Percentiles rank a stretch among this genome's conserved stretches.
phyloP scores from a whole-genome alignment of 2,329 filamentous ascomycete genomes.

The Diaporthe ilicicola region DNA sequence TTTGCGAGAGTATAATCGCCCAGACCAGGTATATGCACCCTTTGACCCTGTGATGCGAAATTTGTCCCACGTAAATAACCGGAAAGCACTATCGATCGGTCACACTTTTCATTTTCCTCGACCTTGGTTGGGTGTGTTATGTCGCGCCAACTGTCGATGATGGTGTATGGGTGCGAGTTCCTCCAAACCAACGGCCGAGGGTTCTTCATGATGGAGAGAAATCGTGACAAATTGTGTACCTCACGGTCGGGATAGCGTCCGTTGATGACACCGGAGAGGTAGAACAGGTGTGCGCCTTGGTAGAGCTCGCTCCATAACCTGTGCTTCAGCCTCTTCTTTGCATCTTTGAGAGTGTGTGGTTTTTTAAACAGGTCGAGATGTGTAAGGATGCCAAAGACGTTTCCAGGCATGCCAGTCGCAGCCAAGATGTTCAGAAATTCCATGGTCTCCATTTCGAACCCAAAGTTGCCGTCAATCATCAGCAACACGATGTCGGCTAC shows the following conservation, averaged over 20 bases:
- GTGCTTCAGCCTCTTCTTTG: conserved; percentile 96
- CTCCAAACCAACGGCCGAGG: conserved; percentile 95
- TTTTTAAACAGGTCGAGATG: conserved; percentile 96
- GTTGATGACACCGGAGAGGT: conserved; percentile 95
- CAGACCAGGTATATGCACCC: conserved; percentile 91
- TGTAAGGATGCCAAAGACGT: conserved; percentile 96
- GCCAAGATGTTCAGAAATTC: conserved; percentile 95
- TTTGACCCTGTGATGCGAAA: conserved; percentile 83
- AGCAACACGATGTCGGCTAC: conserved; percentile 96
- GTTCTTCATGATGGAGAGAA: conserved; percentile 99
- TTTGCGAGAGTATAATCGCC: conserved; percentile 86
- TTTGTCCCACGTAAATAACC: conserved; percentile 96
- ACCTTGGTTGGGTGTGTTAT: conserved; percentile 92
- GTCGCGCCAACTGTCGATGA: conserved; percentile 94
- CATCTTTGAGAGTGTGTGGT: conserved; percentile 87
- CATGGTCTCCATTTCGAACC: conserved; percentile 99
- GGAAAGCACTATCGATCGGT: conserved; percentile 89
- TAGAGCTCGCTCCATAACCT: conserved; percentile 97
- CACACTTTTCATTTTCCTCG: conserved; percentile 87
- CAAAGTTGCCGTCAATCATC: conserved; percentile 98
- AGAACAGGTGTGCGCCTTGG: conserved; percentile 96
- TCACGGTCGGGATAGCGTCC: conserved; percentile 96
- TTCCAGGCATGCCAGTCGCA: conserved; percentile 97
- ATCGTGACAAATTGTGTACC: conserved; percentile 92
- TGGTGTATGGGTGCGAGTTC: conserved; percentile 92